A percentile compares a stretch with the other conserved stretches of the same genome.
phyloP scores from a whole-genome alignment of 1,284 basidiomycete species.

The Wolfiporia cocos region DNA sequence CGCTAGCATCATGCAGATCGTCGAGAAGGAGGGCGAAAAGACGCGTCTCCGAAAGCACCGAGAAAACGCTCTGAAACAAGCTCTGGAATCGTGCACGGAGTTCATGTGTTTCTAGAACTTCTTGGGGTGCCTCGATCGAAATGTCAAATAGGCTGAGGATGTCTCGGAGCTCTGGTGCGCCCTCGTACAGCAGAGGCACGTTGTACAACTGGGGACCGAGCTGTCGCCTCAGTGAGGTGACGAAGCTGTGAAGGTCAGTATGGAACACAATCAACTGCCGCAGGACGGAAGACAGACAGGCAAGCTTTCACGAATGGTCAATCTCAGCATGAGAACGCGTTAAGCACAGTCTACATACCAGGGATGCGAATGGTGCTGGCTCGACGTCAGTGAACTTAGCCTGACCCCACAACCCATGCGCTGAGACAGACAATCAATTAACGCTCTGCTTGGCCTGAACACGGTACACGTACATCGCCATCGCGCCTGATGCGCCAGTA shows the following conservation, averaged over 20 bases:
- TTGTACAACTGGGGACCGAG: conserved; percentile 65
- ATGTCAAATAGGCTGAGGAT: conserved; percentile 52
- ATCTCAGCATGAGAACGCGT: too few species aligned
- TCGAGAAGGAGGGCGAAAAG: conserved; percentile 65
- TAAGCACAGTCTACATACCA: too few species aligned
- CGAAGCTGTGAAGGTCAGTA: conserved; percentile 63
- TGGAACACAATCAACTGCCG: conserved; percentile 68
- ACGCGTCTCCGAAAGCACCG: conserved; percentile 59
- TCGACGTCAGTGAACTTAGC: conserved; percentile 62
- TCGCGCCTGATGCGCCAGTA: conserved; percentile 61
- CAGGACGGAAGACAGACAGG: conserved; percentile 61
- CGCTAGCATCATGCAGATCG: conserved; percentile 67
- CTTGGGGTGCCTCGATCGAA: conserved; percentile 42
- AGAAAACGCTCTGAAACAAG: conserved; percentile 61
- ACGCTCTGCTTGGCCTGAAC: not conserved
- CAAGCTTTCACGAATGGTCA: too few species aligned
- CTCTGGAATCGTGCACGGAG: conserved; percentile 62
- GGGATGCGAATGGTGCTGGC: conserved; percentile 58
- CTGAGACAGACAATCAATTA: conserved; percentile 26
- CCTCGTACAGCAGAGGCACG: conserved; percentile 60
- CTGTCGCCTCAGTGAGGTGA: conserved; percentile 45
- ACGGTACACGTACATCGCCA: conserved; percentile 48
- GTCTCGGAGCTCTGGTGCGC: conserved; percentile 60
- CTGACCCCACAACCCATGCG: conserved; percentile 69
- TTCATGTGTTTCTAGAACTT: conserved; percentile 49